These are phyloP conservation scores for Wallacemonas collosoma DNA, from an alignment of 208 protist genomes.

Conservation along the genomic window DNA sequence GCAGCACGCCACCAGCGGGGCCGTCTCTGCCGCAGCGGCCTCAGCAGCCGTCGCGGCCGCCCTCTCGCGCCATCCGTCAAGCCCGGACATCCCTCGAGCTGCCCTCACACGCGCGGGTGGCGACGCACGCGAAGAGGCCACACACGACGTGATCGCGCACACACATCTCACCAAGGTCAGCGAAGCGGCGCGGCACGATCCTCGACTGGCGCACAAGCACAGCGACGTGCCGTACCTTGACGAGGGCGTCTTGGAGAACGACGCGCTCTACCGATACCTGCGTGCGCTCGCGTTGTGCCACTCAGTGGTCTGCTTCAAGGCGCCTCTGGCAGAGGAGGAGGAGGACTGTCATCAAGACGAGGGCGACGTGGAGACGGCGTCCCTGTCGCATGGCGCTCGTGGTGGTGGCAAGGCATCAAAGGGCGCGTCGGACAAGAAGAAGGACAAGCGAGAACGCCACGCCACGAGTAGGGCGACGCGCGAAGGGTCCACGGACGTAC, in stretches of 20 bases:
- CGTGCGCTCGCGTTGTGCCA: constrained; percentile 75
- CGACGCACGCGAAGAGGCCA: neutral
- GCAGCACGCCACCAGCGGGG: neutral
- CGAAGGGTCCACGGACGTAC: neutral
- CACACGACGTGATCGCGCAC: neutral
- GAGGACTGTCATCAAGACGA: neutral
- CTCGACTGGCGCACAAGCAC: constrained; percentile 14
- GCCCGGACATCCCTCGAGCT: too few species aligned
- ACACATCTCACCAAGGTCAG: neutral
- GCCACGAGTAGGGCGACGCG: neutral
- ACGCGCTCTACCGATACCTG: constrained; percentile 66
- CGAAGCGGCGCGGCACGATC: neutral
- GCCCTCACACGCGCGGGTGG: neutral
- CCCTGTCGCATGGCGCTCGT: too few species aligned
- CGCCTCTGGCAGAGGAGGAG: constrained; percentile 8
- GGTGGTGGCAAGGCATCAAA: too few species aligned
- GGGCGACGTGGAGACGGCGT: neutral
- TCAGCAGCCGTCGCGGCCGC: neutral
- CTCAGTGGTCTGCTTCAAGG: constrained; percentile 77
- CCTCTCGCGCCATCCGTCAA: neutral
- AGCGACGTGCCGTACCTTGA: constrained; percentile 16
- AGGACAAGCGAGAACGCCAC: neutral
- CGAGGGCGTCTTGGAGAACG: constrained; percentile 47
- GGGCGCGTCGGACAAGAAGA: too few species aligned
- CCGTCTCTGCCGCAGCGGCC: constrained; percentile 1